Base-by-base conservation (phyloP, 2,329 filamentous ascomycete species). In the Botrytis deweyae region DNA sequence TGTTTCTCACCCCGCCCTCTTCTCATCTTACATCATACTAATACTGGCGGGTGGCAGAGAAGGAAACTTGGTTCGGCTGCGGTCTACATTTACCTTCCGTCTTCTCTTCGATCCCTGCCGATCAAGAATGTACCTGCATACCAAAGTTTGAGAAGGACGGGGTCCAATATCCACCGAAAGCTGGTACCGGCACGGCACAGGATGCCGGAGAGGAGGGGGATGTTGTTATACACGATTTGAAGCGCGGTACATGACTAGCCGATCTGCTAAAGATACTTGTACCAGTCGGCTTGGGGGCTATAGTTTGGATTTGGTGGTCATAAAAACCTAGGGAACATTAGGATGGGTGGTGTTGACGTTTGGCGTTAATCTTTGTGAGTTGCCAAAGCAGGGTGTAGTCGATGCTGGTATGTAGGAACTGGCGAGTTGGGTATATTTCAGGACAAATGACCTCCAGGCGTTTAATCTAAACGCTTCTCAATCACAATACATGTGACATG, bases 51-150 rank as follows among this genome's bases (percentile, higher is more conserved):
- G 36, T 29, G 69, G 72, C 74, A 86, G 86, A 85, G 68, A 88
- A 88, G 75, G 77, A 82, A 49, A 86, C 86, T 22, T 88, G 87
- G 87, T 84, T 82, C 80, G 87, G 86, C 72, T 88, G 87, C 79
- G 86, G 86, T 67, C 81, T 80, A 72, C 85, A 89, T 80, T 80
- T 88, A 71, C 81, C 86, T 4, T 77, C 80, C 4, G 87, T 90
- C 70, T 87, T 90, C 84, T 84, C 87, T 77, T 78, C 79, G 12
- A 81, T 90, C 36, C 83, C 86, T 4, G 81, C 83, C 29, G 81
- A 83, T 8, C 81, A 89, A 66, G 85, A 88, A 82, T 90, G 88
- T 81, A 84, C 82, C 59, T 90, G 88, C 80, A 83, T 83, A 75
- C 79, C 79, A 0, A 86, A 86, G 78, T 83, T 87, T 74, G 84